These are phyloP conservation scores for Avena insularis DNA, from an alignment of 176 grass and related monocot species.

Conservation along the genomic window DNA sequence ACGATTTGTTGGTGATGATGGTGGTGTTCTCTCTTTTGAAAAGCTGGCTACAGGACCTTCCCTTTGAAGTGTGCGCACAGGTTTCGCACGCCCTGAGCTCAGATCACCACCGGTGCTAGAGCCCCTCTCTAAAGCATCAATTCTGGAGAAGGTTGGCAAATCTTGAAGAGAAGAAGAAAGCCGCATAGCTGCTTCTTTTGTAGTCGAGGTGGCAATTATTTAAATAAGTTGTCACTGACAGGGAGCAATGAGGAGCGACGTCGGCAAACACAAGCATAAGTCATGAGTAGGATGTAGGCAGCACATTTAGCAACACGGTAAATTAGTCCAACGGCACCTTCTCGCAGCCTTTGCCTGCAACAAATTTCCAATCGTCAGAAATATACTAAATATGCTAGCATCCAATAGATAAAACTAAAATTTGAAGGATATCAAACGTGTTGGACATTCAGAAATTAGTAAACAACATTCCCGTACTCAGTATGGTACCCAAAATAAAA, in stretches of 20 bases:
- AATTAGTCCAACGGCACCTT: conserved; percentile 20
- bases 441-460: not conserved
- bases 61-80: conserved; percentile 70
- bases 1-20: conserved; percentile 76
- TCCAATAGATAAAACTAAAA: not conserved
- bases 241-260: not conserved
- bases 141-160: conserved; percentile 72
- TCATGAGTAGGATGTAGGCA: conserved; percentile 33
- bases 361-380: conserved; percentile 24
- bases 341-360: conserved; percentile 30
- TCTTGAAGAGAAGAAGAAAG: conserved; percentile 91
- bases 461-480: not conserved
- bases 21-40: conserved; percentile 90
- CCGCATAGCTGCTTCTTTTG: conserved; percentile 60
- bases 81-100: conserved; percentile 60
- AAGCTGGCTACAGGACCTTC: conserved; percentile 71
- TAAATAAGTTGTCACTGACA: conserved; percentile 27
- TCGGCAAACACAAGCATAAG: conserved; percentile 18
- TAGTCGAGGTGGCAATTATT: conserved; percentile 4
- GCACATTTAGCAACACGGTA: conserved; percentile 2
- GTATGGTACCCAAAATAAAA: not conserved
- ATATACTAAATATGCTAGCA: not conserved
- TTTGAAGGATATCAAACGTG: not conserved
- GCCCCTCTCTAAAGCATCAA: conserved; percentile 64
- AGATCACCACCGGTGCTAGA: conserved; percentile 58